Evolutionary conservation across 23 red algal species (phyloP).

Genomic region (Porphyridium purpureum): DNA sequence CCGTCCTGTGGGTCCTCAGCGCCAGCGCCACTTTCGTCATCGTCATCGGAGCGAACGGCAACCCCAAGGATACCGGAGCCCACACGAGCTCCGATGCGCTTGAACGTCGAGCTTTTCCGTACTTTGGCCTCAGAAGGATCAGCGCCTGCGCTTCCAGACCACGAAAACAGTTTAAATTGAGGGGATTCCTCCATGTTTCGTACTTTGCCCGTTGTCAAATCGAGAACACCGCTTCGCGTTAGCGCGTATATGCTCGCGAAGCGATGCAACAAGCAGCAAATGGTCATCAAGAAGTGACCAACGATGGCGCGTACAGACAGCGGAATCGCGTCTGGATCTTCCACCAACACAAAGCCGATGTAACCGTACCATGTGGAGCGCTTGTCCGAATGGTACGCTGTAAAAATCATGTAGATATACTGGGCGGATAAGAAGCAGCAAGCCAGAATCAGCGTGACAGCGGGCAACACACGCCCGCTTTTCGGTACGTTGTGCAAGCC

Average conservation of each 20-base stretch:
- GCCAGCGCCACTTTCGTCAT: too few relatives aligned
- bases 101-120: too few relatives aligned
- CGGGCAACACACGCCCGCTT: neutral
- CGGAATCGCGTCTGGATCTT: neutral
- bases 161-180: too few relatives aligned
- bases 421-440: slow-evolving; percentile 12
- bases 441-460: slow-evolving; percentile 5
- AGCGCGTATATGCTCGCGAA: neutral
- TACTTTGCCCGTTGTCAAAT: neutral
- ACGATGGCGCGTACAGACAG: neutral
- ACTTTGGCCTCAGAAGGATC: too few relatives aligned
- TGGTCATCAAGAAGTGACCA: neutral
- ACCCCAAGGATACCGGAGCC: too few relatives aligned
- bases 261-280: neutral
- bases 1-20: too few relatives aligned
- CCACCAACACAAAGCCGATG: neutral
- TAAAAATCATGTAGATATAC: slow-evolving; percentile 15
- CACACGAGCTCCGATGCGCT: too few relatives aligned
- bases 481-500: too few relatives aligned
- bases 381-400: neutral
- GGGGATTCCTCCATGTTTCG: too few relatives aligned
- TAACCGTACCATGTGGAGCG: slow-evolving; percentile 1
- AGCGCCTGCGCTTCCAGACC: too few relatives aligned
- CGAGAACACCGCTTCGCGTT: neutral
- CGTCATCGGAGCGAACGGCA: too few relatives aligned